These are phyloP conservation scores for Asterochloris sp. DNA, from an alignment of 139 green algal species.

Conservation along the genomic window DNA sequence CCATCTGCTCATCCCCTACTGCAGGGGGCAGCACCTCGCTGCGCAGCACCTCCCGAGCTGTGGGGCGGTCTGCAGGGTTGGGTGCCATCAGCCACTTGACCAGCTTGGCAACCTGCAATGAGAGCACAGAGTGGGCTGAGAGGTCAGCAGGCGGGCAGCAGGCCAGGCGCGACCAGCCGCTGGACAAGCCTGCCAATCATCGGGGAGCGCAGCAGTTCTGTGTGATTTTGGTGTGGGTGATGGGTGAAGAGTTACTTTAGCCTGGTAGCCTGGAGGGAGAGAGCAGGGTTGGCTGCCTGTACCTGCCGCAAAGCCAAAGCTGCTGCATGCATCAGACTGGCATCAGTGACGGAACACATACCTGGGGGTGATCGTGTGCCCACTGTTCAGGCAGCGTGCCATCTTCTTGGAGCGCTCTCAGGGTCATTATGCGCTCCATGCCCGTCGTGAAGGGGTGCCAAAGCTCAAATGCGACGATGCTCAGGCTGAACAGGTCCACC, in stretches of 20 bases:
- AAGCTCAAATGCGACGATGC: slow-evolving; percentile 87
- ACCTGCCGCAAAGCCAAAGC: neutral
- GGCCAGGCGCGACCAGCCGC: no score
- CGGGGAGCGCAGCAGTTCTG: no score
- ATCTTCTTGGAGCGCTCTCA: slow-evolving; percentile 68
- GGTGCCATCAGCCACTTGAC: slow-evolving; percentile 67
- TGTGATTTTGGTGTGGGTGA: no score
- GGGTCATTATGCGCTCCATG: slow-evolving; percentile 79
- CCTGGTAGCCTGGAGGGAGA: no score
- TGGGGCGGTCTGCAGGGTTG: slow-evolving; percentile 73
- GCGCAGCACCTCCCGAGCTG: slow-evolving; percentile 67
- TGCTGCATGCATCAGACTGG: neutral
- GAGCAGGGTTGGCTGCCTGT: neutral
- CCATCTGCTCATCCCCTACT: slow-evolving; percentile 82
- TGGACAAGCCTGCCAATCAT: no score
- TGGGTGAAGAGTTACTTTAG: no score
- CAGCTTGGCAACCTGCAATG: slow-evolving; percentile 31
- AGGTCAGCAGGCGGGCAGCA: no score
- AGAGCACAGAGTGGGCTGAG: neutral
- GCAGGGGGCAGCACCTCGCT: slow-evolving; percentile 75
- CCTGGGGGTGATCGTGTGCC: slow-evolving; percentile 51
- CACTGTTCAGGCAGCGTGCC: slow-evolving; percentile 60
- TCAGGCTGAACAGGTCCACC: slow-evolving; percentile 84
- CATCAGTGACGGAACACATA: slow-evolving; percentile 10
- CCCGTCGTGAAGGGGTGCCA: slow-evolving; percentile 86